A percentile compares a stretch with the other conserved stretches of the same genome.
Conservation (phyloP, 192 early-diverging fungal species). For the Coemansia sp. region DNA sequence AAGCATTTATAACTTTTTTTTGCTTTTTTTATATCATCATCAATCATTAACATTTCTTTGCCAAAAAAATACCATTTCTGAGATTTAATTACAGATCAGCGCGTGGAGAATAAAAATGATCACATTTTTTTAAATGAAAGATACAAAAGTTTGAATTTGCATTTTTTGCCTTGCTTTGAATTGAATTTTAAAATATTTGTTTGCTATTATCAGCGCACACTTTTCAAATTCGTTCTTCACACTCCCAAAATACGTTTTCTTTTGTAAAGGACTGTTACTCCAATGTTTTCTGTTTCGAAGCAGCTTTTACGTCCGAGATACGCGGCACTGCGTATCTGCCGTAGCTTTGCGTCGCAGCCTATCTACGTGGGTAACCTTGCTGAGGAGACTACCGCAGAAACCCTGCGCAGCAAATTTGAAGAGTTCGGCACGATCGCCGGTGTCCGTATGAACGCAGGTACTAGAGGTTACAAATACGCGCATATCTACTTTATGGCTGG, state of each 20-base stretch:
- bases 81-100: not conserved
- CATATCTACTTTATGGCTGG: conserved; percentile 45
- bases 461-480: conserved; percentile 15
- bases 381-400: not conserved
- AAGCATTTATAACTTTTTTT: no score
- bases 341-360: conserved; percentile 16
- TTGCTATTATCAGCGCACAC: no score
- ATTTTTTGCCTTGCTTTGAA: no score
- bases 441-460: conserved; percentile 17
- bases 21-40: not conserved
- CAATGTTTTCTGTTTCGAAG: conserved; percentile 34
- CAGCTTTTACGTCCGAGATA: not conserved
- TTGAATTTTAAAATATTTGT: not conserved
- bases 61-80: no score
- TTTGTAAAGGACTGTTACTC: no score
- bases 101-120: no score
- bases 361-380: conserved; percentile 38
- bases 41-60: not conserved
- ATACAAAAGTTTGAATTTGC: no score
- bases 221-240: no score
- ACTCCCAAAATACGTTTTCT: no score
- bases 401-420: conserved; percentile 24
- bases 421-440: conserved; percentile 29
- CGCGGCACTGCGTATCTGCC: conserved; percentile 10
- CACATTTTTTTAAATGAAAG: not conserved